Conservation (phyloP, 2,329 filamentous ascomycete genomes). For the Amauroascus verrucosus region DNA sequence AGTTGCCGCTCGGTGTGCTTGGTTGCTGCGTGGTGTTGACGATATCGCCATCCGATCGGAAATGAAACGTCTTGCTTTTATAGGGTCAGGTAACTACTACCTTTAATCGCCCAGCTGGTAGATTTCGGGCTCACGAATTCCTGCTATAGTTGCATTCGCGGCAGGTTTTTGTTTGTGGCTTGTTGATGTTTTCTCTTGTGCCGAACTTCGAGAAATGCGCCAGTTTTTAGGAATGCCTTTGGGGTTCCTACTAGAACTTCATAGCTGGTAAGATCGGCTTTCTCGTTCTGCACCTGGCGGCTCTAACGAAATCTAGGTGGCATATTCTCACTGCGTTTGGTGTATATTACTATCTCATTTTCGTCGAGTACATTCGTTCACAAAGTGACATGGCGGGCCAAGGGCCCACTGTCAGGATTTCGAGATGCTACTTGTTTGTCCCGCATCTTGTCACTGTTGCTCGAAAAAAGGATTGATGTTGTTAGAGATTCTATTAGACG, state of each 20-base stretch:
- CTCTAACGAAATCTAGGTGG: background rate
- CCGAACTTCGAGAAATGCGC: background rate
- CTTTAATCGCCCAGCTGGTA: no score
- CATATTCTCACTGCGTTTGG: slow-evolving; percentile 4
- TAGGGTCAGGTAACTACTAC: background rate
- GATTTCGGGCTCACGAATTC: background rate
- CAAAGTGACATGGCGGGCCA: background rate
- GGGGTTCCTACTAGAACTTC: background rate
- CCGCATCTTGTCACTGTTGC: background rate
- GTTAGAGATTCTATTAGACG: background rate
- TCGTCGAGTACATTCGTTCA: slow-evolving; percentile 3
- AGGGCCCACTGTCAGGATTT: background rate
- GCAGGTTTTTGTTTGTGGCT: slow-evolving; percentile 1
- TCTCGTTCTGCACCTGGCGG: background rate
- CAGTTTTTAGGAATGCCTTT: background rate
- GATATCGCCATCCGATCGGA: background rate
- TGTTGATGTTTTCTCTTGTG: slow-evolving; percentile 1
- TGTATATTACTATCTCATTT: slow-evolving; percentile 5
- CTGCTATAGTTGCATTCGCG: background rate
- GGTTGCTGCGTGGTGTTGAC: background rate
- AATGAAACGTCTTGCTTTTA: background rate
- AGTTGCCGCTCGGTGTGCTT: background rate
- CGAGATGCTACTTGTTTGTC: background rate
- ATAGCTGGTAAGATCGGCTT: background rate
- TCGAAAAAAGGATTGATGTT: background rate